Base-by-base conservation (phyloP, 73 alveolate genomes). In the Paramecium biaurelia region DNA sequence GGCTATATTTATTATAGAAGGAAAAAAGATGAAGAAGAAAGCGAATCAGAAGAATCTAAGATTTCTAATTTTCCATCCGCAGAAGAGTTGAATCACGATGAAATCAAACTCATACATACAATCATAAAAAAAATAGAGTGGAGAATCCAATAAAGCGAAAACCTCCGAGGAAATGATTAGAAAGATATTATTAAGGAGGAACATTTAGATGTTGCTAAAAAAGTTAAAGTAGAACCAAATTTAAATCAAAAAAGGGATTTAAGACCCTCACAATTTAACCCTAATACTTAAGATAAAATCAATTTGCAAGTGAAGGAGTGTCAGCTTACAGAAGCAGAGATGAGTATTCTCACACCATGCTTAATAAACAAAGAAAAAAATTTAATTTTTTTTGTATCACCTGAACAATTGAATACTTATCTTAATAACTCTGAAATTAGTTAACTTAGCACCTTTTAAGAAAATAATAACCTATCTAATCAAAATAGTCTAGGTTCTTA, bases 71-170 rank as follows among this genome's bases (percentile, higher is more conserved):
- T 32, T 20, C 67, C 63, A 35, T 74, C 87, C 15, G 87, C 87
- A 38, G 90, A 79, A 20, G 90, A 79, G 32, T 47, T 79, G 76
- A 79, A 34, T 79, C 90, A 79, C 30, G 42, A 32, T 43, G 90
- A 79, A 20, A 42, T 79, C 32, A 79, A 47, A 34, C 38, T 24
- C 23, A 79, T 79, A n/a, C 90, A 79, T 14, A 23, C 42, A 2
- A 79, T 79, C 1, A 79, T 79, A 8, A 79, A 79, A 45, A 79
- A 79, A 34, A 30, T 79, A 42, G 90, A 79, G 32, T 79, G 90
- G 90, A 21, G 90, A 42, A 79, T 79, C 72, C 32, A 79, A 45
- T 24, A 79, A 79, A 26, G 35, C 32, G 90, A 63, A 72, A 72
- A 38, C 56, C 72, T 37, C 23, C 24, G 49, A 47, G 30, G n/a